These are phyloP conservation scores for Fusarium goolgardi DNA, from an alignment of 2,329 filamentous ascomycete genomes.

Conservation along the genomic window DNA sequence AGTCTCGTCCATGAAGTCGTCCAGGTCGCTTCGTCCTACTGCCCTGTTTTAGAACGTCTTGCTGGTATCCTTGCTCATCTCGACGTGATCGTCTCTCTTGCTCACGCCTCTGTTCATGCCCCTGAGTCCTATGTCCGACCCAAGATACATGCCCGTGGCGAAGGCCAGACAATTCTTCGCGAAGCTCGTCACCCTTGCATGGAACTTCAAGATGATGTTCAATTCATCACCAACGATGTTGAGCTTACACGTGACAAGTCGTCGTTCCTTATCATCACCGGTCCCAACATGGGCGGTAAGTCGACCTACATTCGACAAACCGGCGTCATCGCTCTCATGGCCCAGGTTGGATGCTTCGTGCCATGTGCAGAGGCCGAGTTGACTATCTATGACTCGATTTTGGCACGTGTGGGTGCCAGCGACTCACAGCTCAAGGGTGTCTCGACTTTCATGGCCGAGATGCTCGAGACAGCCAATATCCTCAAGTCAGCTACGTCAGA, in stretches of 20 bases:
- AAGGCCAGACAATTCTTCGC: slow-evolving; percentile 87
- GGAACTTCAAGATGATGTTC: slow-evolving; percentile 98
- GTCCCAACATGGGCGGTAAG: slow-evolving; percentile 99
- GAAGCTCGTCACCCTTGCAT: slow-evolving; percentile 97
- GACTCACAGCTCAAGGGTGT: slow-evolving; percentile 98
- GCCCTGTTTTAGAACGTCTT: slow-evolving; percentile 88
- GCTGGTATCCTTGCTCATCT: slow-evolving; percentile 91
- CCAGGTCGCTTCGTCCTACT: slow-evolving; percentile 91
- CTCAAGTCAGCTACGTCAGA: slow-evolving; percentile 96
- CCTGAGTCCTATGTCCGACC: slow-evolving; percentile 92
- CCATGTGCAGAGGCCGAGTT: slow-evolving; percentile 91
- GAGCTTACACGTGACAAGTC: slow-evolving; percentile 80
- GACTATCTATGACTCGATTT: slow-evolving; percentile 95
- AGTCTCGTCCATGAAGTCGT: slow-evolving; percentile 94
- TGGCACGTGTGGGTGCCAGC: slow-evolving; percentile 93
- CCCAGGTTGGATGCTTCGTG: slow-evolving; percentile 95
- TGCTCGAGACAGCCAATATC: slow-evolving; percentile 98
- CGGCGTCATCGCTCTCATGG: slow-evolving; percentile 96
- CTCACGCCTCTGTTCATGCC: slow-evolving; percentile 92
- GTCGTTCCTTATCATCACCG: slow-evolving; percentile 95
- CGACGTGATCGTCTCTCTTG: slow-evolving; percentile 94
- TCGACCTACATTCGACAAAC: slow-evolving; percentile 98
- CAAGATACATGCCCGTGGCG: slow-evolving; percentile 87
- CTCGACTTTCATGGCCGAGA: slow-evolving; percentile 99
- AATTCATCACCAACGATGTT: slow-evolving; percentile 98